Conservation (phyloP, 192 early-diverging fungal genomes). For the Coemansia sp. region DNA sequence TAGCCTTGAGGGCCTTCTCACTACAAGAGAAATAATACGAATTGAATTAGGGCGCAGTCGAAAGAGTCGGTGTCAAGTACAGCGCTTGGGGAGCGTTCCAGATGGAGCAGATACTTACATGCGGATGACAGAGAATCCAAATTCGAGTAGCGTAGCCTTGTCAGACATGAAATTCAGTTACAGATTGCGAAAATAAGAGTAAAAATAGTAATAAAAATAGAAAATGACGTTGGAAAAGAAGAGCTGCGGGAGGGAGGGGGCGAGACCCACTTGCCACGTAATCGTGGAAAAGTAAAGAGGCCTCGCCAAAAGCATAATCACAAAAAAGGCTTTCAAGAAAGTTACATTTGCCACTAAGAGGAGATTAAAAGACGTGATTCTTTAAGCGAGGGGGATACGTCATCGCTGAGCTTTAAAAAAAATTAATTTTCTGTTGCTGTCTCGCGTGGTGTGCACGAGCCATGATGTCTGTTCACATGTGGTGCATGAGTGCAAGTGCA, state of each 20-base stretch:
- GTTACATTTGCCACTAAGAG: too few species aligned
- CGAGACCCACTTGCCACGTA: too few species aligned
- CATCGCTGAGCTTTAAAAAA: too few species aligned
- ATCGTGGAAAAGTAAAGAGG: background rate
- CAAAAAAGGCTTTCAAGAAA: background rate
- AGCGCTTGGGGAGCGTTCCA: background rate
- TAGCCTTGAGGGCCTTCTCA: constrained; percentile 47
- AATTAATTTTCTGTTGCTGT: too few species aligned
- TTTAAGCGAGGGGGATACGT: too few species aligned
- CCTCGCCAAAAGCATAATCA: background rate
- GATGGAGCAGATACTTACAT: constrained; percentile 30
- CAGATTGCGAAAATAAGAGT: background rate
- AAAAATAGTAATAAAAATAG: background rate
- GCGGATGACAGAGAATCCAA: constrained; percentile 40
- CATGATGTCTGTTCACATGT: too few species aligned
- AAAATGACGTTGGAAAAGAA: background rate
- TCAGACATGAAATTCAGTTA: constrained; percentile 19
- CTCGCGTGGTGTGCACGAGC: too few species aligned
- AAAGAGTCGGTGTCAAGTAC: background rate
- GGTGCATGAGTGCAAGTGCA: too few species aligned
- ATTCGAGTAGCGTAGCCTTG: constrained; percentile 44
- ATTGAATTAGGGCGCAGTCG: background rate
- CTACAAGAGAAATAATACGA: constrained; percentile 6
- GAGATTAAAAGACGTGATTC: too few species aligned
- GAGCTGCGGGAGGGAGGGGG: background rate